Conservation (phyloP, 345 rosid species). For the Durio zibethinus region DNA sequence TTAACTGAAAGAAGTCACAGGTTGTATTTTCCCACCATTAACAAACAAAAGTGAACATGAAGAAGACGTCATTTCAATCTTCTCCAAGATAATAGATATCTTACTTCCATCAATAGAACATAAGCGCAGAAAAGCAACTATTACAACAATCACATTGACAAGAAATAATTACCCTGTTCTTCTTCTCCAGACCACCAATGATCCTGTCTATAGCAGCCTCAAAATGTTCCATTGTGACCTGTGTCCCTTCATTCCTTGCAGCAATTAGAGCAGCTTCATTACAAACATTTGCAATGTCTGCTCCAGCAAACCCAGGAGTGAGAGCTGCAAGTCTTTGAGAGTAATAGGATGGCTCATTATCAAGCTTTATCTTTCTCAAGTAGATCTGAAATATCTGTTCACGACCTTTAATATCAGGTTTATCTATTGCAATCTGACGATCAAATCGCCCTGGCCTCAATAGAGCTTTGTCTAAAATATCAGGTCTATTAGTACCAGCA, state of each 20-base stretch:
- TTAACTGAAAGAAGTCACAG: not conserved
- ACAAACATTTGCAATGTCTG: conserved; percentile 94
- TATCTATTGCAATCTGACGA: conserved; percentile 82
- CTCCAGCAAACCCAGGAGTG: conserved; percentile 97
- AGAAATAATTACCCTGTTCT: conserved; percentile 59
- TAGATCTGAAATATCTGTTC: conserved; percentile 84
- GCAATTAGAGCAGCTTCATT: conserved; percentile 96
- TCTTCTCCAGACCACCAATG: conserved; percentile 98
- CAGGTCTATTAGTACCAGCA: conserved; percentile 97
- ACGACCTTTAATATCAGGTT: conserved; percentile 92
- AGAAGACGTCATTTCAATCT: not conserved
- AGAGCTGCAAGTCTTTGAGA: conserved; percentile 93
- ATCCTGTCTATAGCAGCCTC: conserved; percentile 94
- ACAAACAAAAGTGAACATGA: not conserved
- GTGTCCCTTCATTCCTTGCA: conserved; percentile 55
- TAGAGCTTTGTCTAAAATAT: conserved; percentile 88
- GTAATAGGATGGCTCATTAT: conserved; percentile 66
- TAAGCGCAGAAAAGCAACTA: not conserved
- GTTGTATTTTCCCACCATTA: not conserved
- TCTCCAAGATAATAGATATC: not conserved
- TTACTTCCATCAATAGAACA: not conserved
- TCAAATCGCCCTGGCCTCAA: conserved; percentile 91
- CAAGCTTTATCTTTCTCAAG: conserved; percentile 78
- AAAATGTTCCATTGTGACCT: conserved; percentile 75
- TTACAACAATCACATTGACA: not conserved